A percentile compares a stretch with the other conserved stretches of the same genome.
Evolutionary conservation across 495 filamentous ascomycete species (phyloP).

Genomic region (Geopyxis carbonaria): DNA sequence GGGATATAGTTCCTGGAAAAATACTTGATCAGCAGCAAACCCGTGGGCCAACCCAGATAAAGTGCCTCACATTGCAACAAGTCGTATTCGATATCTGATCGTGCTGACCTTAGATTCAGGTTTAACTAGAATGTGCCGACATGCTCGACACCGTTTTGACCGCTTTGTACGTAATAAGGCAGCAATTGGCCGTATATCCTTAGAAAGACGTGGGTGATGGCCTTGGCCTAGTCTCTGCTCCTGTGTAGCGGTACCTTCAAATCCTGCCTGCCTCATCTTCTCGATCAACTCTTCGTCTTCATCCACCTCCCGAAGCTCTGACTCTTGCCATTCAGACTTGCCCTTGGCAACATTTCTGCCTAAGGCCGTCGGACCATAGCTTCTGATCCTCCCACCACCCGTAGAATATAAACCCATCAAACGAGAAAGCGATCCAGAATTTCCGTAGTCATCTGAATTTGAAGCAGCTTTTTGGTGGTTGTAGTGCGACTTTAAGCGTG

Average conservation of each 20-base stretch:
- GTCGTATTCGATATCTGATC: slow-evolving; percentile 72
- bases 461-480: slow-evolving; percentile 30
- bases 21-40: slow-evolving; percentile 38
- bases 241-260: slow-evolving; percentile 15
- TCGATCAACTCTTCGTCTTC: slow-evolving; percentile 18
- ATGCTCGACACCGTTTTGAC: slow-evolving; percentile 77
- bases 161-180: slow-evolving; percentile 77
- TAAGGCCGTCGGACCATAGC: slow-evolving; percentile 6
- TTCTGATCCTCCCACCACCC: slow-evolving; percentile 26
- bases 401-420: slow-evolving; percentile 79
- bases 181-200: slow-evolving; percentile 52
- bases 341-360: slow-evolving; percentile 6
- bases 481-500: slow-evolving; percentile 52
- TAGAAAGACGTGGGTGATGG: slow-evolving; percentile 12
- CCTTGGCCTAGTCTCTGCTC: slow-evolving; percentile 15
- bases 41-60: slow-evolving; percentile 40
- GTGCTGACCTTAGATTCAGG: slow-evolving; percentile 78
- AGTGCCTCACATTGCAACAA: slow-evolving; percentile 74
- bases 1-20: slow-evolving; percentile 55
- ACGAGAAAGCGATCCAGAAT: slow-evolving; percentile 58
- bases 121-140: slow-evolving; percentile 87
- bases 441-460: slow-evolving; percentile 23
- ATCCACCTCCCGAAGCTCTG: slow-evolving; percentile 7
- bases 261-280: slow-evolving; percentile 15
- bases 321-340: slow-evolving; percentile 19